phyloP scores from a whole-genome alignment of 2,329 filamentous ascomycete species.

The Ustilaginoidea virens region DNA sequence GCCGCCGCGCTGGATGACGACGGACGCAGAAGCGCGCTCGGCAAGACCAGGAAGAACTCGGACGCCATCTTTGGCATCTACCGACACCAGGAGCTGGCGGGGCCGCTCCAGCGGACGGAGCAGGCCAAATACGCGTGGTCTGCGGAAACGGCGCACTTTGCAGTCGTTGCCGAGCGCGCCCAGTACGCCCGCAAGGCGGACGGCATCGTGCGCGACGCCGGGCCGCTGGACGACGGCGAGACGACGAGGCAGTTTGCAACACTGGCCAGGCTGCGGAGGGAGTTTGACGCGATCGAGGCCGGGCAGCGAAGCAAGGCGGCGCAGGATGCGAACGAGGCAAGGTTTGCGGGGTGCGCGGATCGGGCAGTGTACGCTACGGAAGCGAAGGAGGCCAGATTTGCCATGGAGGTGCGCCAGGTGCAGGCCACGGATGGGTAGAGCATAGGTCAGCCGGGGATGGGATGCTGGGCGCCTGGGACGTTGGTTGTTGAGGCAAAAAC shows the following conservation, averaged over 20 bases:
- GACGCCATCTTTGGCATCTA: slow-evolving; percentile 10
- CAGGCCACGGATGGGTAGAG: slow-evolving; percentile 10
- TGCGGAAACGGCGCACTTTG: slow-evolving; percentile 10
- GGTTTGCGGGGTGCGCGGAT: slow-evolving; percentile 13
- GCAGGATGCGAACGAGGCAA: slow-evolving; percentile 8
- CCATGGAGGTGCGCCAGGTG: slow-evolving; percentile 4
- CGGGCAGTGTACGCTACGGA: slow-evolving; percentile 11
- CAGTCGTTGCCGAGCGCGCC: slow-evolving; percentile 7
- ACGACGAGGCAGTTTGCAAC: slow-evolving; percentile 2
- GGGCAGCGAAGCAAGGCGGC: slow-evolving; percentile 5
- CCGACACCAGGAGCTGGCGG: slow-evolving; percentile 5
- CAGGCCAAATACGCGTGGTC: slow-evolving; percentile 11
- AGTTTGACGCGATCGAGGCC: slow-evolving; percentile 8
- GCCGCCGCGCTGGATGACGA: neutral
- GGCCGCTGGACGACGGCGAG: neutral
- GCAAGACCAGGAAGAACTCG: slow-evolving; percentile 5
- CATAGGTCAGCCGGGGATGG: too few species aligned
- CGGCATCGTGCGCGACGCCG: slow-evolving; percentile 4
- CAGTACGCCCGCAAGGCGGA: slow-evolving; percentile 10
- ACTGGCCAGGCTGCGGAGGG: slow-evolving; percentile 4
- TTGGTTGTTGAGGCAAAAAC: too few species aligned
- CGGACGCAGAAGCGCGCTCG: neutral
- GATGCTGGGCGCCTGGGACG: too few species aligned
- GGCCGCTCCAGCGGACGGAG: slow-evolving; percentile 4
- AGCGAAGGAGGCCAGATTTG: slow-evolving; percentile 11